Evolutionary conservation across 306 rosid genomes (phyloP), one percentile per base, ranked within the genome.

Genomic region (Cicer cuneatum): DNA sequence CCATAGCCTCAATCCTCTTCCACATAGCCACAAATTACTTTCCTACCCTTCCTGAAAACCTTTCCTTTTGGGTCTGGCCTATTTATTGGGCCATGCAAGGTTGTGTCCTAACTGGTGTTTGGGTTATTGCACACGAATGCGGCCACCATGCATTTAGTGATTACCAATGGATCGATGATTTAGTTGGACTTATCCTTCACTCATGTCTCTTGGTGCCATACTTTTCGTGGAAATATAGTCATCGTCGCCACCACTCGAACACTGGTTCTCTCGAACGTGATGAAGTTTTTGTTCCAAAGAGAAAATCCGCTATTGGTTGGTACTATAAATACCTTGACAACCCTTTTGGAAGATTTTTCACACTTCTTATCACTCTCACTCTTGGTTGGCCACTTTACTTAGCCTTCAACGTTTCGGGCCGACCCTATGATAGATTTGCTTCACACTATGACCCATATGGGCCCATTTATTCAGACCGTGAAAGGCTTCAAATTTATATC

Each of bases 211-310:
- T 92, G 0, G 94, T 90, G 13, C 94, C 96, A 0, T 92, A 90
- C 75, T 90, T 92, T 45, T 92, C 96, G 2, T 92, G 96, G 98
- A 92, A 92, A 19, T 89, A 92, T 12, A 90, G 96, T 69, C 98
- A 90, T 43, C 93, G 96, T 8, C 86, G 93, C 66, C 98, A 92
- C 80, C 98, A 92, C 52, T 90, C 98, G 7, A 90, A 92, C 77
- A 92, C 98, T 0, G 92, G 90, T 7, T 92, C 96, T 8, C 83
- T 92, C 0, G 98, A 92, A 6, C 84, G 86, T 0, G 96, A 92
- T 8, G 98, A 90, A 67, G 96, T 92, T 52, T 92, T 92, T 62
- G 98, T 92, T 16, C 96, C 98, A 0, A 92, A 90, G 78, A 72
- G 65, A 47, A 90, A 74, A 46, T 78, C 88, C 3, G 19, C 10